Percentiles rank a stretch among this genome's conserved stretches.
phyloP scores from a whole-genome alignment of 495 filamentous ascomycete species.

The Daldinia loculata region DNA sequence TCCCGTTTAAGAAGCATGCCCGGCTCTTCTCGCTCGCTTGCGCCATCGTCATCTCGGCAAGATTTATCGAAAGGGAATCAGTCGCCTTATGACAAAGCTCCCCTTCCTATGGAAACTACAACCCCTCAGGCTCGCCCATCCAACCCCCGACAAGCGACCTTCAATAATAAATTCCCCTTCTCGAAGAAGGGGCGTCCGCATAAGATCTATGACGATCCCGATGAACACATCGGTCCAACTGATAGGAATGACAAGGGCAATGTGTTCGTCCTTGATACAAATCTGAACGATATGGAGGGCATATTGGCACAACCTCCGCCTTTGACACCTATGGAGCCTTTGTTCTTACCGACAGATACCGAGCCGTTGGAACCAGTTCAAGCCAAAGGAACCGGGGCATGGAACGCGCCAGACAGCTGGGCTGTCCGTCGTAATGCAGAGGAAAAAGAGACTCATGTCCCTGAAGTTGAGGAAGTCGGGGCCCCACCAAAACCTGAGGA shows the following conservation, averaged over 20 bases:
- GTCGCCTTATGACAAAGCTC: slow-evolving; percentile 55
- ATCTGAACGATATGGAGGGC: slow-evolving; percentile 83
- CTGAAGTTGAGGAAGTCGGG: slow-evolving; percentile 70
- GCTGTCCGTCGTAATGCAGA: slow-evolving; percentile 76
- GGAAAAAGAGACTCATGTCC: slow-evolving; percentile 55
- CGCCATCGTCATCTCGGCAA: slow-evolving; percentile 55
- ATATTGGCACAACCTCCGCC: slow-evolving; percentile 75
- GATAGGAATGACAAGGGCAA: slow-evolving; percentile 54
- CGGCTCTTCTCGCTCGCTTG: slow-evolving; percentile 62
- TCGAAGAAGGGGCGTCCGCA: slow-evolving; percentile 55
- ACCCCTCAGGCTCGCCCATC: slow-evolving; percentile 41
- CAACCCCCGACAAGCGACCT: slow-evolving; percentile 62
- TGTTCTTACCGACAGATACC: slow-evolving; percentile 60
- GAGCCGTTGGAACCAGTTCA: slow-evolving; percentile 44
- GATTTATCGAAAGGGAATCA: slow-evolving; percentile 60
- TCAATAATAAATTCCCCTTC: slow-evolving; percentile 65
- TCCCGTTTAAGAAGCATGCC: slow-evolving; percentile 63
- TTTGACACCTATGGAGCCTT: slow-evolving; percentile 67
- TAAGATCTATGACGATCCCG: slow-evolving; percentile 52
- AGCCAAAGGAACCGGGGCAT: slow-evolving; percentile 60
- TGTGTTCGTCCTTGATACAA: slow-evolving; percentile 78
- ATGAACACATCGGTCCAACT: slow-evolving; percentile 58
- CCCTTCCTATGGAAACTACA: slow-evolving; percentile 44
- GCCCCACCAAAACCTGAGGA: slow-evolving; percentile 69
- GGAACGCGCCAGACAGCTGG: slow-evolving; percentile 96